A percentile compares a stretch with the other conserved stretches of the same genome.
Conservation (phyloP, 768 basidiomycete genomes). For the Myochromella boudieri region DNA sequence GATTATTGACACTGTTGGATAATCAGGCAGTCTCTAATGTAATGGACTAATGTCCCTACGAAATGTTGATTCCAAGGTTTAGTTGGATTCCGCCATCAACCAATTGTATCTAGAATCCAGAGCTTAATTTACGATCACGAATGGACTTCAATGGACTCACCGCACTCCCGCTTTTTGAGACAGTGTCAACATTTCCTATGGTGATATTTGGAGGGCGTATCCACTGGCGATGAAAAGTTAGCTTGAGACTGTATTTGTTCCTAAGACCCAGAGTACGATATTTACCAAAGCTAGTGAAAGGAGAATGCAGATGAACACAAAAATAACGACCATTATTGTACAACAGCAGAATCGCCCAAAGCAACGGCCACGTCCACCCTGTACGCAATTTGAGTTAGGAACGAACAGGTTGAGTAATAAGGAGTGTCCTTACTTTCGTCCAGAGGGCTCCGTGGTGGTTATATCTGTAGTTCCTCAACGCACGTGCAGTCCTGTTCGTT, state of each 20-base stretch:
- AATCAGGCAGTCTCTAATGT: neutral
- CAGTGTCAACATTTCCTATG: conserved; percentile 49
- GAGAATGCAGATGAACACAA: conserved; percentile 65
- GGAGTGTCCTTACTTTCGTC: conserved; percentile 49
- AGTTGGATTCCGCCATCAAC: conserved; percentile 50
- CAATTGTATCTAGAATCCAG: conserved; percentile 28
- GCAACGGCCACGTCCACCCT: conserved; percentile 65
- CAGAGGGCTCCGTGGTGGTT: conserved; percentile 65
- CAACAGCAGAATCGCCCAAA: conserved; percentile 76
- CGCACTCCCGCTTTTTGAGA: conserved; percentile 38
- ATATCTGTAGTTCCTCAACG: conserved; percentile 51
- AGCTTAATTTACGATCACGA: neutral
- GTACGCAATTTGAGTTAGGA: neutral
- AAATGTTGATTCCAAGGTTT: conserved; percentile 64
- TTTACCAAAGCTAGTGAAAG: conserved; percentile 69
- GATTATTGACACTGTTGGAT: conserved; percentile 65
- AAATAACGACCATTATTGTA: conserved; percentile 61
- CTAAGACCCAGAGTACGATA: conserved; percentile 5
- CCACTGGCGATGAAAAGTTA: conserved; percentile 52
- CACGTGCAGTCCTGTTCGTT: conserved; percentile 33
- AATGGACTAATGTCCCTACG: conserved; percentile 39
- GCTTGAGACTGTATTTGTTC: neutral
- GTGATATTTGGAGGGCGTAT: conserved; percentile 68
- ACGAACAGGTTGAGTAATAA: neutral
- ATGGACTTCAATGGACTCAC: conserved; percentile 31